A percentile compares a stretch with the other conserved stretches of the same genome.
These are phyloP conservation scores for Xylariales sp. DNA, from an alignment of 2,329 filamentous ascomycete species.

Conservation along the genomic window DNA sequence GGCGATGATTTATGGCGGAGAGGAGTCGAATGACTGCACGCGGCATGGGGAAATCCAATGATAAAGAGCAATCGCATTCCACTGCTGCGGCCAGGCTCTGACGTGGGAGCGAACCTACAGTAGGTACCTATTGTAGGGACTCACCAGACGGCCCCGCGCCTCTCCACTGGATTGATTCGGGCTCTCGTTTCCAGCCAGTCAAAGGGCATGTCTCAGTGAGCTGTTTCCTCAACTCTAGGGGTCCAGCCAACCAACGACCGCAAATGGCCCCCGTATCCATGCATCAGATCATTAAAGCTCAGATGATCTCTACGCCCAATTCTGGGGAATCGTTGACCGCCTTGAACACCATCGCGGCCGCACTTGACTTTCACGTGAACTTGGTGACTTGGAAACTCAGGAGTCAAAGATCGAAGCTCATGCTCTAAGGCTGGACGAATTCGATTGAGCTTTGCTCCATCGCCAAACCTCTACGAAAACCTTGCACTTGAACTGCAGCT, in stretches of 20 bases:
- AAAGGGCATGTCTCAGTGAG: too few species aligned
- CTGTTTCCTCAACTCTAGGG: too few species aligned
- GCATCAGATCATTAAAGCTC: slow-evolving; percentile 2
- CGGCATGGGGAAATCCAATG: slow-evolving; percentile 1
- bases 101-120: not conserved
- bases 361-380: too few species aligned
- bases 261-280: not conserved
- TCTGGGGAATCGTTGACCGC: not conserved
- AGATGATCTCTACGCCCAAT: not conserved
- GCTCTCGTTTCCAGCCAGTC: too few species aligned
- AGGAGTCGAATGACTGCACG: slow-evolving; percentile 5
- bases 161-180: too few species aligned
- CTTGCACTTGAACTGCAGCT: too few species aligned
- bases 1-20: slow-evolving; percentile 9
- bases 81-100: not conserved
- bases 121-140: not conserved
- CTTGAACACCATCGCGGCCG: too few species aligned
- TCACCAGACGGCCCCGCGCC: not conserved
- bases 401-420: too few species aligned
- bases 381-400: too few species aligned
- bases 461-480: too few species aligned
- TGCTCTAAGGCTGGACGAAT: too few species aligned
- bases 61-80: slow-evolving; percentile 3
- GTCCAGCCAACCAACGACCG: slow-evolving; percentile 1
- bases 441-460: too few species aligned